phyloP scores from a whole-genome alignment of 75 land plant species.

The Selaginella tamariscina region DNA sequence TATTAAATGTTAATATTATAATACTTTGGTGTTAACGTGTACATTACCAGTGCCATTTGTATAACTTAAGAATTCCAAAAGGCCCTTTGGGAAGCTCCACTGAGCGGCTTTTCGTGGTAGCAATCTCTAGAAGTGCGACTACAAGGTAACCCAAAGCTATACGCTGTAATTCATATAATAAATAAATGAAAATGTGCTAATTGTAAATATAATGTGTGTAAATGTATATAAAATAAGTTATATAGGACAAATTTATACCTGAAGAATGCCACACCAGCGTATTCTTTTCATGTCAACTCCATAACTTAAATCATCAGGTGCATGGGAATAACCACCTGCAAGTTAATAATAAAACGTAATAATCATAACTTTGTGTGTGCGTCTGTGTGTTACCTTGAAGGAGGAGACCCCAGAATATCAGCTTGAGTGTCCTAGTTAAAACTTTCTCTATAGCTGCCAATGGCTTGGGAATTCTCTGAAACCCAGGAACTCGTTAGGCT shows the following conservation, averaged over 20 bases:
- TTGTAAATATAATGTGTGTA: no score
- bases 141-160: constrained; percentile 6
- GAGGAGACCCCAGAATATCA: not conserved
- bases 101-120: not conserved
- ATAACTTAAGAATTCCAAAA: not conserved
- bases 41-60: constrained; percentile 13
- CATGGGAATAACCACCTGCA: constrained; percentile 61
- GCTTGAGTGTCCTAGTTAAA: not conserved
- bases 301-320: constrained; percentile 37
- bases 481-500: not conserved
- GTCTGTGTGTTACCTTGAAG: constrained; percentile 3
- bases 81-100: not conserved
- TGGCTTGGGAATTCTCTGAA: not conserved
- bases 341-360: not conserved
- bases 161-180: not conserved
- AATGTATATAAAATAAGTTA: no score
- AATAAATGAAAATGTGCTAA: not conserved
- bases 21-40: not conserved
- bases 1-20: not conserved
- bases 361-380: not conserved
- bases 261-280: constrained; percentile 54
- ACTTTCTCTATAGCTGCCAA: not conserved
- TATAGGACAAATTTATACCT: constrained; percentile 27
- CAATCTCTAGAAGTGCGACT: constrained; percentile 2
- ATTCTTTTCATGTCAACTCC: constrained; percentile 48